Percentiles rank a stretch among this genome's conserved stretches.
These are phyloP conservation scores for Saccharomyces mikatae DNA, from an alignment of 805 yeast species.

Conservation along the genomic window DNA sequence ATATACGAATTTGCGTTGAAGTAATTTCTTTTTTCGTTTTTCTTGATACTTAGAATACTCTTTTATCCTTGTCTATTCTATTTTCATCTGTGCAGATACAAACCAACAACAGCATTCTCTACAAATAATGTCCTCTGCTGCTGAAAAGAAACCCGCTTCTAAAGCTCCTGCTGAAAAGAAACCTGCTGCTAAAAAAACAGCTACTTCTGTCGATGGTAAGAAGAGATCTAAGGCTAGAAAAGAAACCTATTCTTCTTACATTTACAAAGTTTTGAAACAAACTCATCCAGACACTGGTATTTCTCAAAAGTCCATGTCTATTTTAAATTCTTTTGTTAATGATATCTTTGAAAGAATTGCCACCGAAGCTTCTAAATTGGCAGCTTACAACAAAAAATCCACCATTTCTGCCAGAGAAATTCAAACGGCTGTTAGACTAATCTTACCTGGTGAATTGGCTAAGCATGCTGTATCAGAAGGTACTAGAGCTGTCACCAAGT, in stretches of 20 bases:
- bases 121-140: neutral
- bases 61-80: neutral
- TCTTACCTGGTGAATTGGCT: slow-evolving; percentile 97
- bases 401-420: slow-evolving; percentile 97
- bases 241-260: slow-evolving; percentile 96
- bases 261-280: slow-evolving; percentile 97
- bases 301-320: slow-evolving; percentile 97
- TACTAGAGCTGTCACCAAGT: slow-evolving; percentile 95
- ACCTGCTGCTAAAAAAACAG: slow-evolving; percentile 77
- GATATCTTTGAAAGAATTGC: slow-evolving; percentile 98
- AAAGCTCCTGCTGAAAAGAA: slow-evolving; percentile 71
- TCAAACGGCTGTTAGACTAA: slow-evolving; percentile 96
- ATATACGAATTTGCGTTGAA: neutral
- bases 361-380: slow-evolving; percentile 94
- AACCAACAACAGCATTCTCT: neutral
- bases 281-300: slow-evolving; percentile 99
- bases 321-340: slow-evolving; percentile 96
- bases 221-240: slow-evolving; percentile 93
- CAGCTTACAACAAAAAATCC: slow-evolving; percentile 97
- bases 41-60: neutral
- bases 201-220: slow-evolving; percentile 72
- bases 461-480: slow-evolving; percentile 98
- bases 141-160: slow-evolving; percentile 54
- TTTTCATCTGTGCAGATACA: neutral
- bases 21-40: neutral